Evolutionary conservation across 2,329 filamentous ascomycete genomes (phyloP).

Genomic region (Nigrospora sphaerica): DNA sequence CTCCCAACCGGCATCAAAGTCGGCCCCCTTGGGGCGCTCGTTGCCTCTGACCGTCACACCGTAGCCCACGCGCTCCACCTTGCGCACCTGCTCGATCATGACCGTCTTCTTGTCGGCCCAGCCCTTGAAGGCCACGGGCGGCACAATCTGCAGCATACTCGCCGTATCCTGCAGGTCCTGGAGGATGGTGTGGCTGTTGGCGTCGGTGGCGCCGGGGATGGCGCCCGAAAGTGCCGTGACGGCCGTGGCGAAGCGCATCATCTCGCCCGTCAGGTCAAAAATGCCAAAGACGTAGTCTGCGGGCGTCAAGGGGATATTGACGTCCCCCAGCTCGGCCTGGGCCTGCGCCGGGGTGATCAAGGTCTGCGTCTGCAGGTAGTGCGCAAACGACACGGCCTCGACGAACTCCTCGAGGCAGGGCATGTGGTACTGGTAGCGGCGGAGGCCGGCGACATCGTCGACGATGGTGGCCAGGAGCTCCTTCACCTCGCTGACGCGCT

Average conservation of each 20-base stretch:
- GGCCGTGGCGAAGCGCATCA: constrained; percentile 95
- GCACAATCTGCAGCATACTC: constrained; percentile 67
- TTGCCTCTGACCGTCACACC: constrained; percentile 70
- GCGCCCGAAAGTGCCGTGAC: constrained; percentile 69
- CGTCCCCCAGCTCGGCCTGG: constrained; percentile 33
- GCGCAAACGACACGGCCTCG: constrained; percentile 80
- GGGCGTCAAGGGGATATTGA: constrained; percentile 58
- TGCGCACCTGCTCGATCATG: constrained; percentile 83
- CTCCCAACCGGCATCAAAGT: constrained; percentile 7
- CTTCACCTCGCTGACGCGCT: constrained; percentile 64
- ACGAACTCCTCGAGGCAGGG: constrained; percentile 90
- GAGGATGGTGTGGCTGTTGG: constrained; percentile 55
- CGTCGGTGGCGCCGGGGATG: constrained; percentile 31
- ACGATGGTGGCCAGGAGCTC: constrained; percentile 61
- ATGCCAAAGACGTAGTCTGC: constrained; percentile 87
- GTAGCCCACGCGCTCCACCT: constrained; percentile 88
- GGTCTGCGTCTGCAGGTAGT: constrained; percentile 74
- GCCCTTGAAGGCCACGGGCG: constrained; percentile 47
- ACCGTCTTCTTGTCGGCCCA: constrained; percentile 76
- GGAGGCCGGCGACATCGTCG: constrained; percentile 68
- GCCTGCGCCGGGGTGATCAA: constrained; percentile 65
- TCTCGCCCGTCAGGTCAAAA: constrained; percentile 89
- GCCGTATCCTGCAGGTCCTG: constrained; percentile 74
- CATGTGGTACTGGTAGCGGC: constrained; percentile 80
- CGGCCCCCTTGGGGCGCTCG: constrained; percentile 24